Conservation (phyloP, 1,139 yeast species). For the Blastobotrys capitulatus region DNA sequence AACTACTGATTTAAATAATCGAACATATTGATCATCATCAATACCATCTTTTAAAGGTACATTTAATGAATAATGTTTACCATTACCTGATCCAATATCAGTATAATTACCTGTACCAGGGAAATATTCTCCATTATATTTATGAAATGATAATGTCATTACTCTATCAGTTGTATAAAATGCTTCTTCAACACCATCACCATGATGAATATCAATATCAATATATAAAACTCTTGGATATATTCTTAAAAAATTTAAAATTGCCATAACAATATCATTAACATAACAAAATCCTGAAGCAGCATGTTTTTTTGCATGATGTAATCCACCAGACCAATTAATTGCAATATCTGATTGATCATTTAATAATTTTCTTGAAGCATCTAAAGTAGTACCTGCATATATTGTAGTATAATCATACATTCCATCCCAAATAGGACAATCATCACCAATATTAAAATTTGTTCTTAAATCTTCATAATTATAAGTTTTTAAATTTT, state of each 20-base stretch:
- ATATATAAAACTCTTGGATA: conserved; percentile 90
- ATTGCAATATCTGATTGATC: conserved; percentile 93
- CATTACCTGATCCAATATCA: conserved; percentile 82
- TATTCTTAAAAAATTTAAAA: conserved; percentile 71
- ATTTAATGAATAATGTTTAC: conserved; percentile 80
- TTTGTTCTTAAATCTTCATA: conserved; percentile 45
- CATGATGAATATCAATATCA: conserved; percentile 95
- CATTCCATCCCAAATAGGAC: conserved; percentile 95
- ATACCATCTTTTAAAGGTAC: conserved; percentile 96
- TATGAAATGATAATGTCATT: conserved; percentile 92
- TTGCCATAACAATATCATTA: conserved; percentile 88
- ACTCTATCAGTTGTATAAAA: conserved; percentile 93
- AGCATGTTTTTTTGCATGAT: conserved; percentile 91
- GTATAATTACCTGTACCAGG: conserved; percentile 86
- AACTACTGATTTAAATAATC: conserved; percentile 73
- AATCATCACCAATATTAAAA: conserved; percentile 94
- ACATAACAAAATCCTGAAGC: conserved; percentile 96
- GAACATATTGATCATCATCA: conserved; percentile 83
- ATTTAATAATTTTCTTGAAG: conserved; percentile 73
- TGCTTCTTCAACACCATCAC: conserved; percentile 98
- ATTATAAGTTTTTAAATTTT: conserved; percentile 47
- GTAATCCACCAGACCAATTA: conserved; percentile 96
- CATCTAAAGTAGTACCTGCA: conserved; percentile 92
- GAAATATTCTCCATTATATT: conserved; percentile 90
- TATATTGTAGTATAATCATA: conserved; percentile 82